Evolutionary conservation across 257 asterid species (phyloP).

Genomic region (Gentiana macrophylla): DNA sequence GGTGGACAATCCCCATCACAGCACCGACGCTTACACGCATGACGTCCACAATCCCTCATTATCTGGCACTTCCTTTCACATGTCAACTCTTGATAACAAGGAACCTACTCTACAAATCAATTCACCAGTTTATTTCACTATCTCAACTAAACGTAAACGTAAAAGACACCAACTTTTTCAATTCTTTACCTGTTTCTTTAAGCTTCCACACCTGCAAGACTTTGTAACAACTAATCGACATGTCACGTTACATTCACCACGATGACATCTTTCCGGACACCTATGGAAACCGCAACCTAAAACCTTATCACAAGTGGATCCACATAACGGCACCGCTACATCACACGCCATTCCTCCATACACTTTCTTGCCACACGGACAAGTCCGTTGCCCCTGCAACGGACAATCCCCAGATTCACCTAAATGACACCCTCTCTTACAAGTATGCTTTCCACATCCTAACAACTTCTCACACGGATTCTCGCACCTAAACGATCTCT

Average conservation of each 20-base stretch:
- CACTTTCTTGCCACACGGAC: conserved; percentile 83
- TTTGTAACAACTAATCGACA: conserved; percentile 66
- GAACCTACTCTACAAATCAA: conserved; percentile 65
- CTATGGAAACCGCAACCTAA: conserved; percentile 71
- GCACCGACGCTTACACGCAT: conserved; percentile 91
- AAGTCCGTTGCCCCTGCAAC: conserved; percentile 69
- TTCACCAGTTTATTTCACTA: conserved; percentile 15
- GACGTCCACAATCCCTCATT: conserved; percentile 74
- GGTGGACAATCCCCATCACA: conserved; percentile 96
- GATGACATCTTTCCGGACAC: conserved; percentile 94
- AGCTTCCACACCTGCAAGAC: conserved; percentile 96
- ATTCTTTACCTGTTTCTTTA: conserved; percentile 65
- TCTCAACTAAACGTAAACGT: neutral
- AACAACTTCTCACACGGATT: conserved; percentile 52
- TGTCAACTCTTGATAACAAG: conserved; percentile 84
- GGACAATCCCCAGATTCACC: conserved; percentile 84
- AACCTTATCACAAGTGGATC: conserved; percentile 65
- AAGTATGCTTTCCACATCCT: conserved; percentile 69
- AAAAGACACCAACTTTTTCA: neutral
- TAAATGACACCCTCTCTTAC: conserved; percentile 74
- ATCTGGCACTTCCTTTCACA: conserved; percentile 92
- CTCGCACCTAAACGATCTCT: conserved; percentile 64
- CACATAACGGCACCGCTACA: conserved; percentile 59
- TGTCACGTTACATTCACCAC: conserved; percentile 63
- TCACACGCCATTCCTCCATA: conserved; percentile 85